Evolutionary conservation across 2,329 filamentous ascomycete genomes (phyloP).

Genomic region (Xylariaceae sp.): DNA sequence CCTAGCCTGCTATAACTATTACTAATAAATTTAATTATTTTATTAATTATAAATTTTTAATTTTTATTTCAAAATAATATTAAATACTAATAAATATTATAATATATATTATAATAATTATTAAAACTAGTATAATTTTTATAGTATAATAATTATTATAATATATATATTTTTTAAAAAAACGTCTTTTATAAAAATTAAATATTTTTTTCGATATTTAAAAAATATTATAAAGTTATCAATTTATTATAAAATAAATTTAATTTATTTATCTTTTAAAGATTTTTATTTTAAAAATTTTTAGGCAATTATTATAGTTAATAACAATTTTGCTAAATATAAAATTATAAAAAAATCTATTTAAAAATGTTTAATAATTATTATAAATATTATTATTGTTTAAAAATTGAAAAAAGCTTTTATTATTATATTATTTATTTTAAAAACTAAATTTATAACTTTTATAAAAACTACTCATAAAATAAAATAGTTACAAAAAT

Average conservation of each 20-base stretch:
- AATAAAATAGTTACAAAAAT: background rate
- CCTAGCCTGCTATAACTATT: background rate
- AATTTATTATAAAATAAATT: background rate
- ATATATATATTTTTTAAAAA: background rate
- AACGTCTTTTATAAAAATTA: background rate
- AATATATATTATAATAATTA: background rate
- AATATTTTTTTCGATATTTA: background rate
- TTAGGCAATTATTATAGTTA: background rate
- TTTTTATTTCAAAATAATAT: background rate
- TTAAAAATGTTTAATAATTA: background rate
- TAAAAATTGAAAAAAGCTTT: background rate
- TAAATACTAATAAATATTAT: background rate
- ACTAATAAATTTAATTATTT: background rate
- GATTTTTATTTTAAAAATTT: background rate
- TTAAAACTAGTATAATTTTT: background rate
- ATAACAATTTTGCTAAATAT: background rate
- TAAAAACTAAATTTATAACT: background rate
- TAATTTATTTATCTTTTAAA: background rate
- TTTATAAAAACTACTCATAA: background rate
- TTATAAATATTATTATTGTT: background rate
- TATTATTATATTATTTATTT: background rate
- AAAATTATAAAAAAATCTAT: background rate
- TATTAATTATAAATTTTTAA: background rate
- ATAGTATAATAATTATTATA: background rate
- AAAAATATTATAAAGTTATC: background rate